A percentile compares a stretch with the other conserved stretches of the same genome.
Conservation (phyloP, 2,329 filamentous ascomycete species). For the Colletotrichum theobromicola region DNA sequence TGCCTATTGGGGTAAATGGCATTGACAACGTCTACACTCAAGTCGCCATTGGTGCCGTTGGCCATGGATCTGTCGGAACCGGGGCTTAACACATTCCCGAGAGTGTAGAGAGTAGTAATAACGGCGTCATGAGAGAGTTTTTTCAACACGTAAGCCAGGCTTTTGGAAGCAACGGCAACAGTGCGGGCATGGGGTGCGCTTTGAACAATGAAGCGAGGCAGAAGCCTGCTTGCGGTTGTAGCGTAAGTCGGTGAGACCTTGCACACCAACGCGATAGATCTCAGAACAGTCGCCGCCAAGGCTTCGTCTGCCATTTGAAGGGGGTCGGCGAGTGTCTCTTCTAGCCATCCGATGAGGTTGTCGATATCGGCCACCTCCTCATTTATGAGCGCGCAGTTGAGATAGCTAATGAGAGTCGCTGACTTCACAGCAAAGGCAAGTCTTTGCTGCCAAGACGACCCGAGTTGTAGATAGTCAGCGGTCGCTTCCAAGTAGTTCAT, state of each 20-base stretch:
- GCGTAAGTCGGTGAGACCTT: slow-evolving; percentile 76
- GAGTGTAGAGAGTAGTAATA: slow-evolving; percentile 92
- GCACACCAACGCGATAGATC: slow-evolving; percentile 82
- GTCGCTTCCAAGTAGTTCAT: slow-evolving; percentile 88
- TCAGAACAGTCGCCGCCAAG: slow-evolving; percentile 79
- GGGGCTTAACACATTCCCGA: slow-evolving; percentile 93
- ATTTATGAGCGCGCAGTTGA: slow-evolving; percentile 85
- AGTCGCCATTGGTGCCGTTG: slow-evolving; percentile 56
- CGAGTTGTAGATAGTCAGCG: slow-evolving; percentile 87
- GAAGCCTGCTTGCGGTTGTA: slow-evolving; percentile 75
- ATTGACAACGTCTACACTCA: slow-evolving; percentile 35
- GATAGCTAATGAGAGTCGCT: slow-evolving; percentile 78
- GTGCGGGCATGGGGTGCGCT: slow-evolving; percentile 72
- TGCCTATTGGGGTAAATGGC: slow-evolving; percentile 60
- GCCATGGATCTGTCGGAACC: slow-evolving; percentile 60
- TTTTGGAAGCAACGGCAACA: slow-evolving; percentile 80
- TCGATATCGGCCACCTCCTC: slow-evolving; percentile 83
- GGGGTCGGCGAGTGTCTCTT: slow-evolving; percentile 78
- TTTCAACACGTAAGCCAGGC: slow-evolving; percentile 80
- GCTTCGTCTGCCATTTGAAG: slow-evolving; percentile 82
- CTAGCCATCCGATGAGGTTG: slow-evolving; percentile 82
- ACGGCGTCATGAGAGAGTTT: slow-evolving; percentile 89
- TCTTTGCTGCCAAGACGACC: slow-evolving; percentile 84
- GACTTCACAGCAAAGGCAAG: slow-evolving; percentile 88
- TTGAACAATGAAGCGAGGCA: slow-evolving; percentile 89